Base-by-base conservation (phyloP, 2,329 filamentous ascomycete species). In the Botrytis pseudocinerea region DNA sequence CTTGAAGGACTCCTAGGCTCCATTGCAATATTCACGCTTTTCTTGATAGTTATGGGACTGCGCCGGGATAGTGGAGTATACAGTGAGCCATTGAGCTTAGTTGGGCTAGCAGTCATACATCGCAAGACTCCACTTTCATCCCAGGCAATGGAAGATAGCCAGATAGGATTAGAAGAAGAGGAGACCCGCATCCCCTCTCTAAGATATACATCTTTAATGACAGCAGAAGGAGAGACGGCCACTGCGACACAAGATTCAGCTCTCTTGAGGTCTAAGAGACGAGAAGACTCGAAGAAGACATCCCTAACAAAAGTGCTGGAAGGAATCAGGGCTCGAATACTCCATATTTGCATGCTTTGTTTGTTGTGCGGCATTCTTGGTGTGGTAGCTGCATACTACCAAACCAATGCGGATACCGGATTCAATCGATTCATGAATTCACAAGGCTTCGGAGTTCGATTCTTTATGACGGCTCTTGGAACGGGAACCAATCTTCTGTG, bases 361-460 rank as follows among this genome's bases (percentile, higher is more conserved):
- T 28, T 64, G 8, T 32, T 54, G 10, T 28, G 57, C 22, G 32
- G 57, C 6, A 51, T 40, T 28, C 69, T 70, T 16, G 12, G 18
- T 5, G 18, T 70, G 6, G 35, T 70, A 38, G 59, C 57, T 22
- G 57, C 9, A n/a, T 70, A 70, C 16, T 63, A 70, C 32, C 20
- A 48, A 35, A 40, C 16, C 28, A 6, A 42, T 32, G 42, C 77
- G 22, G 76, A 83, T 60, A 81, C 81, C 1, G 74, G 76, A 6
- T 85, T 85, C 48, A 83, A 85, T 72, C 76, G 76, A 32, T 80
- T 82, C 73, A 79, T 85, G 78, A 81, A 83, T 62, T 79, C 80
- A n/a, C 80, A 84, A 73, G 79, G 78, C 4, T 84, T 85, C 54
- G 83, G 83, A 0, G 81, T 83, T 4, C 78, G 80, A 16, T 83